A percentile compares a stretch with the other conserved stretches of the same genome.
Evolutionary conservation across 2,329 filamentous ascomycete genomes (phyloP).

Genomic region (Simplicillium sp.): DNA sequence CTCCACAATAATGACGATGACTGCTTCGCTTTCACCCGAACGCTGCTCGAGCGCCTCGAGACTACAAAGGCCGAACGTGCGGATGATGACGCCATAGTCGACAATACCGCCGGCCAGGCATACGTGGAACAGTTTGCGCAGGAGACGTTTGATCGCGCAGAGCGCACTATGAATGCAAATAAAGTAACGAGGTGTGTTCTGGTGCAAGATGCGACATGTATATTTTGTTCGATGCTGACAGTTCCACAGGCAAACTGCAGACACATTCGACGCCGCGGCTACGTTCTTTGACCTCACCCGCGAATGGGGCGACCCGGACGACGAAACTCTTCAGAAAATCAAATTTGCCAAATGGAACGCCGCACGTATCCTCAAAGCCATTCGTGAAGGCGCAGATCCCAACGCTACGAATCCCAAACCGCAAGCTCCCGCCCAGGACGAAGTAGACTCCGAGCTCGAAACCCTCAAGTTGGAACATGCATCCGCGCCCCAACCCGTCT

Average conservation of each 20-base stretch:
- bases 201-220: neutral
- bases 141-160: constrained; percentile 77
- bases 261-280: constrained; percentile 85
- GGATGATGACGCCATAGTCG: constrained; percentile 72
- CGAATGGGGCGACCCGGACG: constrained; percentile 70
- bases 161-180: constrained; percentile 71
- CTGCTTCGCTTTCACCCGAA: constrained; percentile 69
- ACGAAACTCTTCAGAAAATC: constrained; percentile 74
- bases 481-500: constrained; percentile 28
- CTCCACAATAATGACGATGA: constrained; percentile 74
- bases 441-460: constrained; percentile 36
- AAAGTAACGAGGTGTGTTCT: constrained; percentile 63
- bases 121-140: constrained; percentile 92
- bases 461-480: constrained; percentile 49
- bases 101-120: constrained; percentile 78
- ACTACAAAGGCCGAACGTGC: constrained; percentile 48
- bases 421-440: constrained; percentile 19
- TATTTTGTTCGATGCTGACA: neutral
- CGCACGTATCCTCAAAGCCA: constrained; percentile 77
- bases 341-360: constrained; percentile 98
- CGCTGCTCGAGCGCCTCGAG: constrained; percentile 87
- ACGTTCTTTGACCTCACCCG: constrained; percentile 85
- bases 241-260: constrained; percentile 66
- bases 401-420: constrained; percentile 80
- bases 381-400: constrained; percentile 84